A percentile compares a stretch with the other conserved stretches of the same genome.
These are phyloP conservation scores for Microcera coccophila DNA, from an alignment of 2,329 filamentous ascomycete species.

Conservation along the genomic window DNA sequence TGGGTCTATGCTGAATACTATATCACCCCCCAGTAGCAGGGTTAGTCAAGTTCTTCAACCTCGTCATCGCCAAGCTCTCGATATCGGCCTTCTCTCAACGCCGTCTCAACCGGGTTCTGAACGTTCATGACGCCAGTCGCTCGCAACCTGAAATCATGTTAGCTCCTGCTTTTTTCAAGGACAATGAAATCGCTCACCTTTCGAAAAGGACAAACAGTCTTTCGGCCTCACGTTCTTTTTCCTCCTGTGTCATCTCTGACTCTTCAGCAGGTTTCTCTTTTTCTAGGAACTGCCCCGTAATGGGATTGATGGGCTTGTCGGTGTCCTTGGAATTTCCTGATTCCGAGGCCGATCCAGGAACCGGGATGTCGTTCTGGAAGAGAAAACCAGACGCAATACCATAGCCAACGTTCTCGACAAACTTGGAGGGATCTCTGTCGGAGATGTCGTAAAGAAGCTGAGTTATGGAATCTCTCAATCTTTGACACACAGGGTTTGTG, in stretches of 20 bases:
- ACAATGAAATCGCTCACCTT: constrained; percentile 48
- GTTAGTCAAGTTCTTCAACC: constrained; percentile 40
- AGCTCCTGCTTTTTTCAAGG: constrained; percentile 7
- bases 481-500: constrained; percentile 66
- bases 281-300: constrained; percentile 80
- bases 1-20: too few species aligned
- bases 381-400: constrained; percentile 90
- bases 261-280: constrained; percentile 56
- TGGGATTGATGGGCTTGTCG: constrained; percentile 63
- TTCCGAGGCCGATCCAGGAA: constrained; percentile 64
- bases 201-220: constrained; percentile 87
- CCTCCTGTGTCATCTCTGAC: constrained; percentile 80
- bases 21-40: too few species aligned
- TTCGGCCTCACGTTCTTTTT: constrained; percentile 90
- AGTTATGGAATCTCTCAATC: constrained; percentile 70
- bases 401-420: constrained; percentile 90
- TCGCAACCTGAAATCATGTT: constrained; percentile 48
- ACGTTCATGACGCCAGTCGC: constrained; percentile 73
- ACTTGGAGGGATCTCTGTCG: constrained; percentile 70
- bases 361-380: constrained; percentile 74
- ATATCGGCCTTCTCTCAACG: constrained; percentile 65
- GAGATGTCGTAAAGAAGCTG: constrained; percentile 84
- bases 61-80: constrained; percentile 61
- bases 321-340: constrained; percentile 21
- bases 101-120: constrained; percentile 72